Conservation (phyloP, 768 basidiomycete species). For the Coprinellus micaceus region DNA sequence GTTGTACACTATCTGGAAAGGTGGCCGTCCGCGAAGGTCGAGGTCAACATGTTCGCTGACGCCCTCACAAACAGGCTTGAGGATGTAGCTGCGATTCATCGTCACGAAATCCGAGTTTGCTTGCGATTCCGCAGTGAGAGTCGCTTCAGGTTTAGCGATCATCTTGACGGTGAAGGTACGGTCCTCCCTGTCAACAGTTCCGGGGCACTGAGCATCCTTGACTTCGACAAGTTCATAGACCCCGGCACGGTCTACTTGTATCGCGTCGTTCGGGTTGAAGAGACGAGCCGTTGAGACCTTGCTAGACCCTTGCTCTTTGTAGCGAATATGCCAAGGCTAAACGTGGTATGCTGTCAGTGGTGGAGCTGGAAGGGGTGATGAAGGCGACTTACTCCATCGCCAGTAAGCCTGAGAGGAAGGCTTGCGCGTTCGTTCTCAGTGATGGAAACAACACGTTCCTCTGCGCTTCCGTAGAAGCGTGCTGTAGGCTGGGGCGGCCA, state of each 20-base stretch:
- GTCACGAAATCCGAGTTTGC: conserved; percentile 54
- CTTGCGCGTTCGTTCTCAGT: conserved; percentile 69
- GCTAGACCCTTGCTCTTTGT: conserved; percentile 47
- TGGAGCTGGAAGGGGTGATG: no score
- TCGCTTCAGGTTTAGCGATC: conserved; percentile 75
- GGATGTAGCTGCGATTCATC: conserved; percentile 70
- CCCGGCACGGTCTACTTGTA: conserved; percentile 73
- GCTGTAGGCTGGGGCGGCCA: conserved; percentile 64
- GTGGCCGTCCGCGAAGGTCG: conserved; percentile 80
- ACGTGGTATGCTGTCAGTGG: conserved; percentile 7
- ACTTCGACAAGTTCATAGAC: conserved; percentile 76
- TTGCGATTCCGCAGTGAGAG: conserved; percentile 46
- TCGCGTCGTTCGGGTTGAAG: conserved; percentile 63
- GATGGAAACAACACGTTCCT: conserved; percentile 56
- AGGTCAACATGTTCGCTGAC: conserved; percentile 76
- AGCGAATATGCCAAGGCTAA: conserved; percentile 87
- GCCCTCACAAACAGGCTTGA: conserved; percentile 82
- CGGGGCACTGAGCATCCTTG: conserved; percentile 81
- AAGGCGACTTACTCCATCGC: conserved; percentile 80
- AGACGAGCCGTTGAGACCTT: conserved; percentile 39
- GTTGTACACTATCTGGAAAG: conserved; percentile 91
- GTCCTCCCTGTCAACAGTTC: conserved; percentile 57
- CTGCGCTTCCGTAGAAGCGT: conserved; percentile 72
- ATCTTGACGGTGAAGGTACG: conserved; percentile 70
- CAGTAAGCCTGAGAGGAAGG: conserved; percentile 83